phyloP scores from a whole-genome alignment of 208 protist genomes.

The Trypanosoma congolense region DNA sequence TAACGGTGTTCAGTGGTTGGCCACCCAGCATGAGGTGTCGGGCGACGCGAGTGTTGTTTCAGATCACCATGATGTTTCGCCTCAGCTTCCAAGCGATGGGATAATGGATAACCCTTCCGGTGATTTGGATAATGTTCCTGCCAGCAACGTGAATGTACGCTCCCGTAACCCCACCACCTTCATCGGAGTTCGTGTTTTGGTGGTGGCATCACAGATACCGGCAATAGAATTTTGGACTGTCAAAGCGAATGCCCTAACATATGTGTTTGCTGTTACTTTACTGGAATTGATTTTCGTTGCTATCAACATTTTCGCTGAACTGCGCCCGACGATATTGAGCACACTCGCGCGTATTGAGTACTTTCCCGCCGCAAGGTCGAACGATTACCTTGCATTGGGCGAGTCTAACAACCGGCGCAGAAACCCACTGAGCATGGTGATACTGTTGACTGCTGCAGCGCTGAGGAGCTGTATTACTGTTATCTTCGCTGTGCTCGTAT shows the following conservation, averaged over 20 bases:
- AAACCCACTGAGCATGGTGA: no score
- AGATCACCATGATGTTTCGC: no score
- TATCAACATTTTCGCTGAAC: no score
- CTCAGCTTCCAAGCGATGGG: no score
- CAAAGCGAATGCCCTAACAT: neutral
- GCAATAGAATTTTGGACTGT: neutral
- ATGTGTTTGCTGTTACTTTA: neutral
- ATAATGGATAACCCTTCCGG: no score
- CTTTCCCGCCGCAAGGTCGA: neutral
- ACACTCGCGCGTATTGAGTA: neutral
- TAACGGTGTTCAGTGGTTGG: conserved; percentile 49
- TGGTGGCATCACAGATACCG: neutral
- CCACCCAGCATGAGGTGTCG: conserved; percentile 21
- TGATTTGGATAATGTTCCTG: neutral
- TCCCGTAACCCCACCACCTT: neutral
- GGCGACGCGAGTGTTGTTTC: no score
- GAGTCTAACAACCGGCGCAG: no score
- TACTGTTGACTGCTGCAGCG: no score
- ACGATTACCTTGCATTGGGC: no score
- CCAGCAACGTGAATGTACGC: neutral
- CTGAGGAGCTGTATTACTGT: no score
- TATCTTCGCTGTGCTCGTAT: no score
- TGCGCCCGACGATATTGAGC: neutral
- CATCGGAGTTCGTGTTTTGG: neutral
- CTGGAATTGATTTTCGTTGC: neutral